Conservation (phyloP, 2,329 filamentous ascomycete genomes). For the Penicillium brevicompactum region DNA sequence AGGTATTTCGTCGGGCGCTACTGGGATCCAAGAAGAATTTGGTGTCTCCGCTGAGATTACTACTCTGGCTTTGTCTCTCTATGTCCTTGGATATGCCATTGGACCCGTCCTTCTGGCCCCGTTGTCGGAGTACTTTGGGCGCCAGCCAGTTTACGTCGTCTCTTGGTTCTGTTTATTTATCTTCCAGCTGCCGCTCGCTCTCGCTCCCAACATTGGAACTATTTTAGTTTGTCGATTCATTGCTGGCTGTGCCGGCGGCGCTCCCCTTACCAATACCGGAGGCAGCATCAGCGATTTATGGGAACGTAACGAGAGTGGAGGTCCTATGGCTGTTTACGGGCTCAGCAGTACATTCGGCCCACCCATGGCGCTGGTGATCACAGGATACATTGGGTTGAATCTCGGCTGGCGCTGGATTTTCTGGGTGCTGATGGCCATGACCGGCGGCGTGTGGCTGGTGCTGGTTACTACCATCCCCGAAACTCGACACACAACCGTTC, state of each 20-base stretch:
- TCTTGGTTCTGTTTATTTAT: slow-evolving; percentile 35
- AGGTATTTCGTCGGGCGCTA: slow-evolving; percentile 31
- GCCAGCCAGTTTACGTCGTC: slow-evolving; percentile 36
- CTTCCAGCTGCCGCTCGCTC: slow-evolving; percentile 31
- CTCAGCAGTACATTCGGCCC: slow-evolving; percentile 40
- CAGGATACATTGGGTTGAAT: slow-evolving; percentile 38
- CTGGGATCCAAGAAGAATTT: slow-evolving; percentile 29
- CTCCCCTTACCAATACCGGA: slow-evolving; percentile 37
- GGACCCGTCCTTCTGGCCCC: slow-evolving; percentile 35
- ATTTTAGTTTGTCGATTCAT: slow-evolving; percentile 33
- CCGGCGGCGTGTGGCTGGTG: slow-evolving; percentile 52
- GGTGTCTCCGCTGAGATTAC: slow-evolving; percentile 32
- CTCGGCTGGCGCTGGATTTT: slow-evolving; percentile 60
- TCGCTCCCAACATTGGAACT: slow-evolving; percentile 33
- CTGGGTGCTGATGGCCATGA: slow-evolving; percentile 62
- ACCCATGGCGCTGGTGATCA: slow-evolving; percentile 37
- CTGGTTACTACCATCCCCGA: slow-evolving; percentile 54
- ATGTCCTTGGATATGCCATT: slow-evolving; percentile 32
- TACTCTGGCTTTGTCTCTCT: slow-evolving; percentile 36
- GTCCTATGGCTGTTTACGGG: slow-evolving; percentile 39
- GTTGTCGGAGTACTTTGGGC: slow-evolving; percentile 40
- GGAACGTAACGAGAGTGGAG: slow-evolving; percentile 33
- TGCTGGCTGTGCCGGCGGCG: slow-evolving; percentile 33
- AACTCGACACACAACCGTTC: slow-evolving; percentile 57
- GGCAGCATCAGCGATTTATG: slow-evolving; percentile 35